Conservation (phyloP, 805 yeast genomes). For the Cephaloascus albidus region DNA sequence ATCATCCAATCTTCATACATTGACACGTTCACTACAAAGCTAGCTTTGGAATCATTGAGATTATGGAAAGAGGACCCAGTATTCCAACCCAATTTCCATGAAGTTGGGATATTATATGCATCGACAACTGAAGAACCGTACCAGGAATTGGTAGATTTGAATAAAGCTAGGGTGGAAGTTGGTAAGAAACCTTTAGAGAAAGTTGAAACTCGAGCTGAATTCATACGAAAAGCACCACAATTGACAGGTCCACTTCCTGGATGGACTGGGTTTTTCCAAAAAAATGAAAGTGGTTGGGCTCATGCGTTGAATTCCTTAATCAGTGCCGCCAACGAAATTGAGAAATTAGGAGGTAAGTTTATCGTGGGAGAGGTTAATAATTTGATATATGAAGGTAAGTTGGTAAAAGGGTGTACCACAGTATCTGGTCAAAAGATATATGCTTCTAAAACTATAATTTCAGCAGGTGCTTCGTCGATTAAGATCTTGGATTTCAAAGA, state of each 20-base stretch:
- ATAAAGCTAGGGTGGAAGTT: not conserved
- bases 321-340: slow-evolving; percentile 15
- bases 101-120: slow-evolving; percentile 19
- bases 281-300: slow-evolving; percentile 24
- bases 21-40: slow-evolving; percentile 11
- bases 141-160: slow-evolving; percentile 4
- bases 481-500: slow-evolving; percentile 21
- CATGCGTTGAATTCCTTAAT: slow-evolving; percentile 20
- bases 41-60: slow-evolving; percentile 21
- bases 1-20: slow-evolving; percentile 18
- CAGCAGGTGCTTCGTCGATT: slow-evolving; percentile 29
- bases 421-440: slow-evolving; percentile 12
- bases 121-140: slow-evolving; percentile 9
- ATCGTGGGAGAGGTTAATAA: slow-evolving; percentile 13
- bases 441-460: slow-evolving; percentile 18
- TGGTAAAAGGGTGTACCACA: slow-evolving; percentile 16
- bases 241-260: not conserved
- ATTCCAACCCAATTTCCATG: slow-evolving; percentile 18
- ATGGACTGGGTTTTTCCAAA: slow-evolving; percentile 22
- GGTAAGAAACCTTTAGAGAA: slow-evolving; percentile 3
- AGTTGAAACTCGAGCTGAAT: not conserved
- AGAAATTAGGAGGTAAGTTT: slow-evolving; percentile 21
- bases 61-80: slow-evolving; percentile 21
- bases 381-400: slow-evolving; percentile 6
- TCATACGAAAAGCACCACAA: not conserved